phyloP scores from a whole-genome alignment of 1,139 yeast genomes.

The Blastobotrys proliferans region DNA sequence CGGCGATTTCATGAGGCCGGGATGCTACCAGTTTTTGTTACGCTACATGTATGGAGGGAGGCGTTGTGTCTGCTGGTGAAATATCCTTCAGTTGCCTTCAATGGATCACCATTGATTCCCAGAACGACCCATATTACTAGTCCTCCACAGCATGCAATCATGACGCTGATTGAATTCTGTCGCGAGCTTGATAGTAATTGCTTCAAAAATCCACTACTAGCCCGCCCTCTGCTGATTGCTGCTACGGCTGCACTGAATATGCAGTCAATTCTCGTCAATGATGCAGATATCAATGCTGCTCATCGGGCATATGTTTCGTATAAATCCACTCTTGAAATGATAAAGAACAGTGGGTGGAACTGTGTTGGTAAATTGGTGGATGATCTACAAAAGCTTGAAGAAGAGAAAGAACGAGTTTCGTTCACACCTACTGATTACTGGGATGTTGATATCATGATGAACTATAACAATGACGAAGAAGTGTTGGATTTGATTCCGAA shows the following conservation, averaged over 20 bases:
- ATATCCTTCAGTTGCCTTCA: conserved; percentile 7
- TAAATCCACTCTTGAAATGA: neutral
- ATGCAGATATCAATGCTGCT: neutral
- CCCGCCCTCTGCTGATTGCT: conserved; percentile 4
- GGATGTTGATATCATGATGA: neutral
- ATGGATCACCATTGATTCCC: conserved; percentile 9
- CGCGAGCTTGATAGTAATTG: conserved; percentile 1
- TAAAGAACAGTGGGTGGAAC: conserved; percentile 2
- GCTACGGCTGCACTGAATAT: conserved; percentile 4
- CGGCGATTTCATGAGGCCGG: neutral
- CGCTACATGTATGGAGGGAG: conserved; percentile 7
- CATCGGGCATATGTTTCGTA: neutral
- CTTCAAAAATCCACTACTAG: conserved; percentile 5
- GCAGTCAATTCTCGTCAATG: neutral
- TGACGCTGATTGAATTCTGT: conserved; percentile 2
- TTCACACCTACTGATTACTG: conserved; percentile 1
- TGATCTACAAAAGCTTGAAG: neutral
- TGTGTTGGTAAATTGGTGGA: neutral
- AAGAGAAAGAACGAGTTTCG: neutral
- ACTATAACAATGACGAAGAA: conserved; percentile 4
- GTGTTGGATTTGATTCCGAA: neutral
- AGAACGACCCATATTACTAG: conserved; percentile 1
- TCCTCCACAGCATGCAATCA: neutral
- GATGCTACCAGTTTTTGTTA: conserved; percentile 1
- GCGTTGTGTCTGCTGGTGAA: neutral